Evolutionary conservation across 1,284 basidiomycete genomes (phyloP).

Genomic region (Naganishia cerealis): DNA sequence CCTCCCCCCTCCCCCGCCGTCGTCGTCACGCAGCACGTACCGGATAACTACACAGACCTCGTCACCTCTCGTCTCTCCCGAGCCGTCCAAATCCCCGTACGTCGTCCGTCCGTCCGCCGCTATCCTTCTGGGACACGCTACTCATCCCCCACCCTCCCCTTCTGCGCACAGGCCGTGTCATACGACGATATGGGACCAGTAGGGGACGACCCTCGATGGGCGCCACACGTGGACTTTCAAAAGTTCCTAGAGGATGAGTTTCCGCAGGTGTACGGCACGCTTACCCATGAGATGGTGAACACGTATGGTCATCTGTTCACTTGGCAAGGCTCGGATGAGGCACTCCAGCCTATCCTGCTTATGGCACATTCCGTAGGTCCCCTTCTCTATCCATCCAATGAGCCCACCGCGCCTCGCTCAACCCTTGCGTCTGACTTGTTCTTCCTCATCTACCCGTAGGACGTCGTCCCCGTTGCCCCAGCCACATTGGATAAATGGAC

Average conservation of each 20-base stretch:
- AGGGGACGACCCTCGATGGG: constrained; percentile 49
- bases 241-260: constrained; percentile 53
- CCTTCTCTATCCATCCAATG: constrained; percentile 28
- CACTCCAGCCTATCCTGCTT: constrained; percentile 53
- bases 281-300: constrained; percentile 54
- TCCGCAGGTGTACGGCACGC: constrained; percentile 43
- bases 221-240: constrained; percentile 50
- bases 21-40: constrained; percentile 8
- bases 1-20: too few species aligned
- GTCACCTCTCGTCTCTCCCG: constrained; percentile 47
- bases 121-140: not conserved
- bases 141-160: not conserved
- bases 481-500: constrained; percentile 58
- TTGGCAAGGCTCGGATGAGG: constrained; percentile 53
- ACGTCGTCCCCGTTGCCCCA: constrained; percentile 59
- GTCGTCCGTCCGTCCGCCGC: not conserved
- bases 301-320: constrained; percentile 55
- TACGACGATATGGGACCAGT: constrained; percentile 53
- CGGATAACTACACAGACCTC: constrained; percentile 43
- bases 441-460: constrained; percentile 44
- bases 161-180: constrained; percentile 46
- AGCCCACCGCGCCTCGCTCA: too few species aligned
- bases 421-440: too few species aligned
- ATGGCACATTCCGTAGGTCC: constrained; percentile 51
- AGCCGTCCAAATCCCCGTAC: constrained; percentile 47